These are phyloP conservation scores for Botrytis medusae DNA, from an alignment of 2,329 filamentous ascomycete genomes.

Conservation along the genomic window DNA sequence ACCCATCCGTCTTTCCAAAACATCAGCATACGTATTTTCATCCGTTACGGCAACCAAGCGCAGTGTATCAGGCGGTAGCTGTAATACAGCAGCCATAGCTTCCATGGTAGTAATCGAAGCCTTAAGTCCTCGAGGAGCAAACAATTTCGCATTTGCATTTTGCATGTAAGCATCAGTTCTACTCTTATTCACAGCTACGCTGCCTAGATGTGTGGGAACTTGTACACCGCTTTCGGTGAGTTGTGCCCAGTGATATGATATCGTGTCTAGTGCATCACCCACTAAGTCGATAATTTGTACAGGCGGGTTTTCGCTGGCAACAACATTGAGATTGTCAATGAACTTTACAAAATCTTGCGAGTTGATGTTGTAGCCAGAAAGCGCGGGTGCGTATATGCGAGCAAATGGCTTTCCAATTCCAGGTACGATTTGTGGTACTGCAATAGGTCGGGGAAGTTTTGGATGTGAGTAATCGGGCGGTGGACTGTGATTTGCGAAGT, in stretches of 20 bases:
- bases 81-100: conserved; percentile 32
- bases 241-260: conserved; percentile 37
- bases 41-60: conserved; percentile 26
- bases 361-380: neutral
- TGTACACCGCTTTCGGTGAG: conserved; percentile 32
- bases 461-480: neutral
- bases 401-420: neutral
- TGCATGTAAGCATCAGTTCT: conserved; percentile 37
- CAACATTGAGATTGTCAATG: conserved; percentile 43
- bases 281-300: conserved; percentile 34
- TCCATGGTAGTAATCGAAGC: conserved; percentile 35
- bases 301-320: conserved; percentile 39
- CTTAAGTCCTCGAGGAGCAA: conserved; percentile 39
- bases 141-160: conserved; percentile 39
- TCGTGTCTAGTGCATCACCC: conserved; percentile 33
- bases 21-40: conserved; percentile 28
- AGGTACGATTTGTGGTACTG: neutral
- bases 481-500: neutral
- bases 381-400: neutral
- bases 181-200: conserved; percentile 33
- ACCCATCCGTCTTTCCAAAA: conserved; percentile 23
- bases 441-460: neutral
- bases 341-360: conserved; percentile 29
- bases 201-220: conserved; percentile 29
- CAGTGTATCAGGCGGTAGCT: conserved; percentile 30